Base-by-base conservation (phyloP, 148 eudicot genomes). In the Nepenthes gracilis region DNA sequence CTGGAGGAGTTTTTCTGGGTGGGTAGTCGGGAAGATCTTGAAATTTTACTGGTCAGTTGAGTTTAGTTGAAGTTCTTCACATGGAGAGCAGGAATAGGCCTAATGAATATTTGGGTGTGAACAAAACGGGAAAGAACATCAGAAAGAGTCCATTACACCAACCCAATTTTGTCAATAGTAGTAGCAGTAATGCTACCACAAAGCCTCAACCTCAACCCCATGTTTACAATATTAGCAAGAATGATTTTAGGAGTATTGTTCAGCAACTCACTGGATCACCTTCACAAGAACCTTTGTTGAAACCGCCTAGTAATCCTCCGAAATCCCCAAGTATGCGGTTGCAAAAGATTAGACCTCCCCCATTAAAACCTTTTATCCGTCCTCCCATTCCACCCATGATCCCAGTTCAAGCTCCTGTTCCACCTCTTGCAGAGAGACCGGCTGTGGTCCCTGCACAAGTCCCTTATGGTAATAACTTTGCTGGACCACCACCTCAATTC, bases 211-310 rank as follows among this genome's bases (percentile, higher is more conserved):
- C 90, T 34, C 96, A 85, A 33, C 98, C 96, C 12, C 94, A 88
- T 52, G 96, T 93, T n/a, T 93, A 88, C 76, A 93, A 86, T 51
- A 88, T 93, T 63, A 93, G 89, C 66, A 93, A 93, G 82, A 93
- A 73, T 55, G 98, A 93, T 71, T 93, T 93, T 58, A 80, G 98
- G 53, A 84, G 82, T 73, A 73, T 93, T 38, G 98, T 93, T 76
- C 98, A 93, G 67, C 91, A 82, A 60, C 74, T 88, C 15, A 93
- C 98, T 0, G 98, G 98, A 13, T 93, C 98, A 0, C 98, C 98
- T 58, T 74, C 78, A 1, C 80, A 77, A 5, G 90, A 88, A 12
- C 80, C 86, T 2, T 55, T 76, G 55, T 87, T 95, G 15, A 82
- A 86, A 55, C 94, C 98, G 9, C 95, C 85, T 12, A 78, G 58